Evolutionary conservation across 768 basidiomycete genomes (phyloP).

Genomic region (Polyporus arcularius): DNA sequence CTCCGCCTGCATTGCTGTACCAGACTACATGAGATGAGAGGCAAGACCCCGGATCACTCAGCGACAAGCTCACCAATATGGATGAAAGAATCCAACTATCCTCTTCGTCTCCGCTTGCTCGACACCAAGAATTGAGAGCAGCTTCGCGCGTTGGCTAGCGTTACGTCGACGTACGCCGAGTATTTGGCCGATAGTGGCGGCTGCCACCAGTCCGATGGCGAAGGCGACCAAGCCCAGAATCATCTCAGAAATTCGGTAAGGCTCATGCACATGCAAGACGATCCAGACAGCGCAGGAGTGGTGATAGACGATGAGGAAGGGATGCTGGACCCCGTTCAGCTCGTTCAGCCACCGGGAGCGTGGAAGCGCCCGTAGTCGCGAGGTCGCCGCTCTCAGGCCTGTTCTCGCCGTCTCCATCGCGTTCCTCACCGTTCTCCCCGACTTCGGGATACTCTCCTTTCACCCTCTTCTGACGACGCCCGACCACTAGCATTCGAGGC

Average conservation of each 20-base stretch:
- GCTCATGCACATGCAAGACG: too few species aligned
- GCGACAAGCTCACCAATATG: conserved; percentile 74
- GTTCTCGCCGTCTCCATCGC: conserved; percentile 6
- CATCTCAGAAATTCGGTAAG: neutral
- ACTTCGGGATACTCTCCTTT: neutral
- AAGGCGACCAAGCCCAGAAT: conserved; percentile 5
- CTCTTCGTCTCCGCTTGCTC: conserved; percentile 21
- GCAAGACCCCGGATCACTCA: neutral
- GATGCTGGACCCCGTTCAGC: neutral
- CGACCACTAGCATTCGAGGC: neutral
- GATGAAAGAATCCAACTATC: conserved; percentile 89
- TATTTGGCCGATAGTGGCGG: conserved; percentile 4
- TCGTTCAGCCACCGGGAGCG: neutral
- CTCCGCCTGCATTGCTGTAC: conserved; percentile 90
- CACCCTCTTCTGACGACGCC: neutral
- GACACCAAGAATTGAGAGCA: neutral
- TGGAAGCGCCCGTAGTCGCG: neutral
- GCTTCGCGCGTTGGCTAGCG: neutral
- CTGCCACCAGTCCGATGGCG: neutral
- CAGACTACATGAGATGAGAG: conserved; percentile 28
- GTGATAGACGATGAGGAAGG: too few species aligned
- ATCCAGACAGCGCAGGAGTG: too few species aligned
- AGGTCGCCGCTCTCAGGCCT: neutral
- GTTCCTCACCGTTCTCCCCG: conserved; percentile 2
- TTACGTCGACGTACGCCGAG: conserved; percentile 12